A percentile compares a stretch with the other conserved stretches of the same genome.
Conservation (phyloP, 1,139 yeast species). For the Debaryomycetaceae sp. region DNA sequence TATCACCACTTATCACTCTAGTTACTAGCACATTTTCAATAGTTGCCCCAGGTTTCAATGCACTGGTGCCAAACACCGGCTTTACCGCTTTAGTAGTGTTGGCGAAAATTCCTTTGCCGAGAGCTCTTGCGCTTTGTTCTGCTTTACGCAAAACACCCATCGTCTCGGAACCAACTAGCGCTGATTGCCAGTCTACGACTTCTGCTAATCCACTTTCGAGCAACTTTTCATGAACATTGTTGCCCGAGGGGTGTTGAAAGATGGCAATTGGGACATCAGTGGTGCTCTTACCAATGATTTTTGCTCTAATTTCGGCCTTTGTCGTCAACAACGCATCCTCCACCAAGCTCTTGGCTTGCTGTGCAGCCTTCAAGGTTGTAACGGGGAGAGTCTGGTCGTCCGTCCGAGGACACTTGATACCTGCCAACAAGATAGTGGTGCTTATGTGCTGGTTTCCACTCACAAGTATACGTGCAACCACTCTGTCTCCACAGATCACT, state of each 20-base stretch:
- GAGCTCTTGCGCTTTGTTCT: slow-evolving; percentile 63
- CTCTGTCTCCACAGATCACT: slow-evolving; percentile 75
- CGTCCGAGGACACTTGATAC: slow-evolving; percentile 69
- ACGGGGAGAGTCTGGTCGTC: slow-evolving; percentile 40
- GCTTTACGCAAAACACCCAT: slow-evolving; percentile 64
- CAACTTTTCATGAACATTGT: slow-evolving; percentile 62
- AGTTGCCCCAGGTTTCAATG: slow-evolving; percentile 43
- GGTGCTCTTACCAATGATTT: slow-evolving; percentile 58
- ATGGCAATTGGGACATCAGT: slow-evolving; percentile 62
- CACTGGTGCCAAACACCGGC: slow-evolving; percentile 16
- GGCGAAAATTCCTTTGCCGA: slow-evolving; percentile 64
- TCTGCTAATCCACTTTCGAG: slow-evolving; percentile 70
- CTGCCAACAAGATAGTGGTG: slow-evolving; percentile 67
- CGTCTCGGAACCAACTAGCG: slow-evolving; percentile 60
- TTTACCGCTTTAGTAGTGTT: slow-evolving; percentile 18
- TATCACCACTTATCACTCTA: slow-evolving; percentile 66
- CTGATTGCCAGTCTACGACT: slow-evolving; percentile 80
- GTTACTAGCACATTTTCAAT: slow-evolving; percentile 53
- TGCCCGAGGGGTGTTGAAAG: slow-evolving; percentile 69
- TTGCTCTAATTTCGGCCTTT: slow-evolving; percentile 47
- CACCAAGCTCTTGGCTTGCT: slow-evolving; percentile 63
- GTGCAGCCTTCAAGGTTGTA: slow-evolving; percentile 51
- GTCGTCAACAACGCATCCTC: slow-evolving; percentile 67
- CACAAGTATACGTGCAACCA: slow-evolving; percentile 54
- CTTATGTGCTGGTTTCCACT: slow-evolving; percentile 42